These are phyloP conservation scores for Saccharomycopsis sp. DNA, from an alignment of 805 yeast genomes.

Conservation along the genomic window DNA sequence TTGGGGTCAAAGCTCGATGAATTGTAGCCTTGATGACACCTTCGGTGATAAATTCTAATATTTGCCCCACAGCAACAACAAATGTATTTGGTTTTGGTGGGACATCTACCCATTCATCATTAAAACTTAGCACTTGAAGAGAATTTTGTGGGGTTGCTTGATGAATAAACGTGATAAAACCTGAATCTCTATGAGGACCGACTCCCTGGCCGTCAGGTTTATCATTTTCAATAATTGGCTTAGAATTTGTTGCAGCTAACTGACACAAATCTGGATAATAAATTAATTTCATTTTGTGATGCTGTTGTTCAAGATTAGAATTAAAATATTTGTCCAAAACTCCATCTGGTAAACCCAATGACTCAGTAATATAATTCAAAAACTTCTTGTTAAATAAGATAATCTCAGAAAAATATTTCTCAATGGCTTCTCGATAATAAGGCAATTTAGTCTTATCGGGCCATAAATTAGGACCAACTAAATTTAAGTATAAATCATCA, in stretches of 20 bases:
- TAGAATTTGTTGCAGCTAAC: slow-evolving; percentile 19
- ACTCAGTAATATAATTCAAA: slow-evolving; percentile 44
- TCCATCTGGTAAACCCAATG: slow-evolving; percentile 41
- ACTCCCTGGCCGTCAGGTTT: slow-evolving; percentile 39
- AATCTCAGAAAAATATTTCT: slow-evolving; percentile 40
- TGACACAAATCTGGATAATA: slow-evolving; percentile 44
- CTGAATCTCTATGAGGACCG: slow-evolving; percentile 66
- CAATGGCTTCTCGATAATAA: slow-evolving; percentile 35
- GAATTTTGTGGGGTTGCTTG: slow-evolving; percentile 50
- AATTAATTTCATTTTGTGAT: slow-evolving; percentile 46
- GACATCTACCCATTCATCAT: slow-evolving; percentile 52
- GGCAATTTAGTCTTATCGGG: slow-evolving; percentile 39
- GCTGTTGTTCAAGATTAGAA: slow-evolving; percentile 38
- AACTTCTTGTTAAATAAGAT: slow-evolving; percentile 36
- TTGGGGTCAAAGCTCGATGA: slow-evolving; percentile 45
- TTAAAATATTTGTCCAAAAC: slow-evolving; percentile 43
- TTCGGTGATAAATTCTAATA: slow-evolving; percentile 50
- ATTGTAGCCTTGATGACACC: slow-evolving; percentile 56
- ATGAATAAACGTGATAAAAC: slow-evolving; percentile 50
- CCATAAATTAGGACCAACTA: slow-evolving; percentile 55
- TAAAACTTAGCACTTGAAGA: slow-evolving; percentile 47
- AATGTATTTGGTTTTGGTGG: slow-evolving; percentile 41
- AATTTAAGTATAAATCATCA: slow-evolving; percentile 37
- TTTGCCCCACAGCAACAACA: slow-evolving; percentile 56
- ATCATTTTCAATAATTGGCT: slow-evolving; percentile 18